phyloP scores from a whole-genome alignment of 345 rosid species.

The Hibiscus tridactylites region DNA sequence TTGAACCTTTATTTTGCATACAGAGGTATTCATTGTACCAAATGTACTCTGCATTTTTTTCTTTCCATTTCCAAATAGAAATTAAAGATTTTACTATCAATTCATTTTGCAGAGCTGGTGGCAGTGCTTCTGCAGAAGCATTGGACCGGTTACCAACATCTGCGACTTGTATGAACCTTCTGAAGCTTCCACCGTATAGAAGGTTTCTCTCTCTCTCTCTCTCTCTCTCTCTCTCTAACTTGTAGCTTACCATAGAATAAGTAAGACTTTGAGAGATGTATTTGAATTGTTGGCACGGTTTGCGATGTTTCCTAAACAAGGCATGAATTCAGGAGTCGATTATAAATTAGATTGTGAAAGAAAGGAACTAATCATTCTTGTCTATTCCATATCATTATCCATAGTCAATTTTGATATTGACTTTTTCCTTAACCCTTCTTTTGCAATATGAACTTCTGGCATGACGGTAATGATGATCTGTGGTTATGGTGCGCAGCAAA shows the following conservation, averaged over 20 bases:
- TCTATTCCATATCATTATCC: neutral
- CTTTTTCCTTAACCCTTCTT: neutral
- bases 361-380: neutral
- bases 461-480: neutral
- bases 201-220: slow-evolving; percentile 55
- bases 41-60: slow-evolving; percentile 7
- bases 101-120: slow-evolving; percentile 41
- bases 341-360: neutral
- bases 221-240: slow-evolving; percentile 17
- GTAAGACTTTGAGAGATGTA: neutral
- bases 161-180: slow-evolving; percentile 98
- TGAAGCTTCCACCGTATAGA: slow-evolving; percentile 95
- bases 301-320: neutral
- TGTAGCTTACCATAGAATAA: neutral
- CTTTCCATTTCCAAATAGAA: neutral
- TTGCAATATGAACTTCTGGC: neutral
- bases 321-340: neutral
- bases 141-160: slow-evolving; percentile 88
- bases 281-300: neutral
- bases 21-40: slow-evolving; percentile 53
- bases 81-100: neutral
- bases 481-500: slow-evolving; percentile 53
- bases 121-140: slow-evolving; percentile 59
- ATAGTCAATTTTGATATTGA: neutral
- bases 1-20: slow-evolving; percentile 91